A percentile compares a stretch with the other conserved stretches of the same genome.
Evolutionary conservation across 306 rosid genomes (phyloP).

Genomic region (Datisca glomerata): DNA sequence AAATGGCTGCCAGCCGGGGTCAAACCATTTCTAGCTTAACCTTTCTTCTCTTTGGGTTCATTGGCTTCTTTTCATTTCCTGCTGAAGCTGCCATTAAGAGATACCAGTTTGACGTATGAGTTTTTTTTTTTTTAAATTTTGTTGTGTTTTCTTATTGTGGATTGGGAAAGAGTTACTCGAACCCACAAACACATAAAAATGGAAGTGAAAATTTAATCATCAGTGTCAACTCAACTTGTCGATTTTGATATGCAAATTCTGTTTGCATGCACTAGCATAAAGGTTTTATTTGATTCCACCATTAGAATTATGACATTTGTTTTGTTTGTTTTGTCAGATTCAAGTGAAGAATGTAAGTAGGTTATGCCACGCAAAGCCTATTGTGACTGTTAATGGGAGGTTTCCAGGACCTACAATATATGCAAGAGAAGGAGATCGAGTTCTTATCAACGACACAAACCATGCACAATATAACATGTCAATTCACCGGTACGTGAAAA

Average conservation of each 20-base stretch:
- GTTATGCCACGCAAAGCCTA: constrained; percentile 19
- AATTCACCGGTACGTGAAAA: constrained; percentile 10
- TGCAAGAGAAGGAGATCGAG: constrained; percentile 14
- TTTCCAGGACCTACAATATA: constrained; percentile 16
- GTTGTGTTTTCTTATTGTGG: no score
- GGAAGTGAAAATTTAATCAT: no score
- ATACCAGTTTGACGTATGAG: constrained; percentile 65
- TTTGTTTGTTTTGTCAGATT: constrained; percentile 6
- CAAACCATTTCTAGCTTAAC: constrained; percentile 8
- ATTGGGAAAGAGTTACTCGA: no score
- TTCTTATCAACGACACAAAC: constrained; percentile 14
- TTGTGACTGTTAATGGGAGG: constrained; percentile 15
- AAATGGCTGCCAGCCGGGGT: constrained; percentile 24
- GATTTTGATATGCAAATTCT: no score
- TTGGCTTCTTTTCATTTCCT: constrained; percentile 35
- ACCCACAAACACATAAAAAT: no score
- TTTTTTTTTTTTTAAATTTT: constrained; percentile 13
- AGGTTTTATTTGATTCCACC: not conserved
- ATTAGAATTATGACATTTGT: not conserved
- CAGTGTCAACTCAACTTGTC: no score
- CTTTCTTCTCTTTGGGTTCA: constrained; percentile 21
- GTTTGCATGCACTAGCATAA: constrained; percentile 1
- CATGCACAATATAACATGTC: constrained; percentile 19
- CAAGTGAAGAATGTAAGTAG: constrained; percentile 23
- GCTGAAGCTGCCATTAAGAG: constrained; percentile 65